These are phyloP conservation scores for Triticum timopheevii DNA, from an alignment of 176 grass and related monocot species.

Conservation along the genomic window DNA sequence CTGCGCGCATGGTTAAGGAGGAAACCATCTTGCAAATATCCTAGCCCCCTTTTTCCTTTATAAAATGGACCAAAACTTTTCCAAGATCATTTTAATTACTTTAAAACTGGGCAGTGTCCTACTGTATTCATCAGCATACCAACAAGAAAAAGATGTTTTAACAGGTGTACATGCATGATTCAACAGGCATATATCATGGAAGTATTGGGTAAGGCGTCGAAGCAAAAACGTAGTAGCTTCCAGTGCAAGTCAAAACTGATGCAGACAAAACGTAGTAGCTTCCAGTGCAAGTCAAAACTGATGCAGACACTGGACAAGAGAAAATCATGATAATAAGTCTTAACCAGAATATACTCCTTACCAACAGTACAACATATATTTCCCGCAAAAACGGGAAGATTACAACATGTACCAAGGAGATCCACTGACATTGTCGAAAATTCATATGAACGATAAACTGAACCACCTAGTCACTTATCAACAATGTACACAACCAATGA, in stretches of 20 bases:
- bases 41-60: not conserved
- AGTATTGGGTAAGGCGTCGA: too few species aligned
- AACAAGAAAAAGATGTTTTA: too few species aligned
- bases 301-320: not conserved
- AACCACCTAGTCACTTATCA: not conserved
- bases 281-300: constrained; percentile 20
- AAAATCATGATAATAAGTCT: constrained; percentile 31
- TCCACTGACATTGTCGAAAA: not conserved
- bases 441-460: not conserved
- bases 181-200: too few species aligned
- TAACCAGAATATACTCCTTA: not conserved
- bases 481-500: not conserved
- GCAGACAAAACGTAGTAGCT: constrained; percentile 17
- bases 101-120: too few species aligned
- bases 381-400: not conserved
- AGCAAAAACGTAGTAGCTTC: constrained; percentile 26
- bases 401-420: not conserved
- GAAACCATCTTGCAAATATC: not conserved
- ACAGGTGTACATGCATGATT: too few species aligned
- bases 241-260: constrained; percentile 16
- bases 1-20: not conserved
- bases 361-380: not conserved
- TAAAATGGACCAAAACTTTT: not conserved
- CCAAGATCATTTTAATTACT: not conserved
- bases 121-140: too few species aligned